Percentiles rank a stretch among this genome's conserved stretches.
Evolutionary conservation across 139 green algal species (phyloP).

Genomic region (Yamagishiella unicocca): DNA sequence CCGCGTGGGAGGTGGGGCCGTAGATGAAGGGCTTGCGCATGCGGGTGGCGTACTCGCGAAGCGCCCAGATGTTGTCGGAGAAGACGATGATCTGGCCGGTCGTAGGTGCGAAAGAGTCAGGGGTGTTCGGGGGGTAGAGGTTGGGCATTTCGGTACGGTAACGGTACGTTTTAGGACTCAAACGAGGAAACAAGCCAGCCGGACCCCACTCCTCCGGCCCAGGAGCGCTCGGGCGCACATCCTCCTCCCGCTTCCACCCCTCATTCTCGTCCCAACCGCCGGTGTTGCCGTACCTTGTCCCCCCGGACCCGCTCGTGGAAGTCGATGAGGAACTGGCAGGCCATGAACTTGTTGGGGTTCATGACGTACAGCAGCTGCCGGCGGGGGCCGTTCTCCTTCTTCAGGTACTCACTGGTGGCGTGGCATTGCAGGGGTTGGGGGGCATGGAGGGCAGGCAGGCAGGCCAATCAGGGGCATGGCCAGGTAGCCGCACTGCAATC

Average conservation of each 20-base stretch:
- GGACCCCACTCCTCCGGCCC: not conserved
- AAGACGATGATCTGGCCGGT: constrained; percentile 99
- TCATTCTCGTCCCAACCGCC: too few species aligned
- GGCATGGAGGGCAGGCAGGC: not conserved
- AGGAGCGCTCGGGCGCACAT: not conserved
- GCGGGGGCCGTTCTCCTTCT: constrained; percentile 66
- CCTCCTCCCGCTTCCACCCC: too few species aligned
- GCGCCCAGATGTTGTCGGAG: constrained; percentile 98
- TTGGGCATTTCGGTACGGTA: not conserved
- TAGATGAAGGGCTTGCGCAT: constrained; percentile 96
- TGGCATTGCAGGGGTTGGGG: too few species aligned
- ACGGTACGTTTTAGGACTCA: too few species aligned
- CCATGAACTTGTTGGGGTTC: constrained; percentile 97
- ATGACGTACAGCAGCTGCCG: constrained; percentile 93
- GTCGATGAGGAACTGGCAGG: constrained; percentile 95
- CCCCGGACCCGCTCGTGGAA: constrained; percentile 90
- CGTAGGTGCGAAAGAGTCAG: too few species aligned
- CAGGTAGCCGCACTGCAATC: too few species aligned
- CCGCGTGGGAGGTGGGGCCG: constrained; percentile 88
- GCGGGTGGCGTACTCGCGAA: constrained; percentile 91
- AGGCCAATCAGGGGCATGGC: too few species aligned
- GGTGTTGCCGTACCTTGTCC: constrained; percentile 80
- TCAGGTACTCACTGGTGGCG: constrained; percentile 88
- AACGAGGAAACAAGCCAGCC: not conserved
- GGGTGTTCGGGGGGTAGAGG: not conserved